Evolutionary conservation across 2,329 filamentous ascomycete genomes (phyloP).

Genomic region (Plectosphaerella plurivora): DNA sequence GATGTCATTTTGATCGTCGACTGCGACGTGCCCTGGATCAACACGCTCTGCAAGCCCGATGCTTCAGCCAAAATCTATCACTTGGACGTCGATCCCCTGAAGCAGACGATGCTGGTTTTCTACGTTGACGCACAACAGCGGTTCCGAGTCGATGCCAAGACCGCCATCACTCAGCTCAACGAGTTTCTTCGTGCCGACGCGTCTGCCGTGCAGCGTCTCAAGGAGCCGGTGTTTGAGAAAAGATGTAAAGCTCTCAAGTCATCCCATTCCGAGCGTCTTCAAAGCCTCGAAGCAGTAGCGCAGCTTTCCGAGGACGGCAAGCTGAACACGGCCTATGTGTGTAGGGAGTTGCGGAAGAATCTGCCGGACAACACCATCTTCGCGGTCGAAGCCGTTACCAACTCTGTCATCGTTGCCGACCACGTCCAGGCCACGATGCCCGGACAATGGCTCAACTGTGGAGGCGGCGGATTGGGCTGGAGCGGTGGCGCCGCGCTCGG

Average conservation of each 20-base stretch:
- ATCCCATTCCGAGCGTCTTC: slow-evolving; percentile 53
- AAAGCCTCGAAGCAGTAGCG: slow-evolving; percentile 51
- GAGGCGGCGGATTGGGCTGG: slow-evolving; percentile 49
- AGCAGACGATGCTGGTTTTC: slow-evolving; percentile 70
- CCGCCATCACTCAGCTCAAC: slow-evolving; percentile 64
- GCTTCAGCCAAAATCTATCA: slow-evolving; percentile 53
- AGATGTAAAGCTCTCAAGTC: slow-evolving; percentile 52
- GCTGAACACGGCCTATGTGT: slow-evolving; percentile 21
- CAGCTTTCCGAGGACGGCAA: slow-evolving; percentile 55
- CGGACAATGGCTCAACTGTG: slow-evolving; percentile 48
- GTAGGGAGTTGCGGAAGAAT: slow-evolving; percentile 25
- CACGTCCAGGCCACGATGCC: slow-evolving; percentile 58
- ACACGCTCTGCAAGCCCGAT: slow-evolving; percentile 59
- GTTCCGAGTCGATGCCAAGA: slow-evolving; percentile 61
- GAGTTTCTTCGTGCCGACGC: slow-evolving; percentile 44
- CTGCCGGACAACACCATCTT: slow-evolving; percentile 57
- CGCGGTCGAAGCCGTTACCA: slow-evolving; percentile 71
- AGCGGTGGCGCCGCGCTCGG: slow-evolving; percentile 46
- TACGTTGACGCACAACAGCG: slow-evolving; percentile 63
- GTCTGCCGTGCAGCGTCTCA: background rate
- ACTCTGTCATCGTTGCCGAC: slow-evolving; percentile 61
- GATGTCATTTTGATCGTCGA: slow-evolving; percentile 83
- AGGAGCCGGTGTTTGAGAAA: slow-evolving; percentile 17
- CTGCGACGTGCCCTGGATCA: slow-evolving; percentile 90
- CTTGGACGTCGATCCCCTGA: slow-evolving; percentile 61